Conservation (phyloP, 768 basidiomycete genomes). For the Nidularia sp. region DNA sequence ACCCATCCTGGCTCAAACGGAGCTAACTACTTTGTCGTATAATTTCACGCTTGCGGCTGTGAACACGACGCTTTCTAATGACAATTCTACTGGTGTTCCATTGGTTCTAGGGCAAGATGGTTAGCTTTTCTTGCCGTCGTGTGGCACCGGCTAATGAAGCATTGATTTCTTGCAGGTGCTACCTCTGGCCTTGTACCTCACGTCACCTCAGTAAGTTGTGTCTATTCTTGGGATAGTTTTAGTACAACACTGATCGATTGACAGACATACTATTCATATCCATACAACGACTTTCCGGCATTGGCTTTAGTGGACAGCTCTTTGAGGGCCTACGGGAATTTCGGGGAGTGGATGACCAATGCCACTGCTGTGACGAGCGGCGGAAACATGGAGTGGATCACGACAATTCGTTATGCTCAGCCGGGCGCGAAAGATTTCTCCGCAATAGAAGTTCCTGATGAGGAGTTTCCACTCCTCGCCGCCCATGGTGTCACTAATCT, state of each 20-base stretch:
- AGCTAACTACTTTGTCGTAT: conserved; percentile 14
- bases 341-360: conserved; percentile 32
- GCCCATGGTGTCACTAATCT: conserved; percentile 22
- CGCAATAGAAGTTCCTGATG: conserved; percentile 14
- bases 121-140: conserved; percentile 5
- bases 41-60: conserved; percentile 44
- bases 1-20: neutral
- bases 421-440: conserved; percentile 32
- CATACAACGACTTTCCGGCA: conserved; percentile 42
- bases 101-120: conserved; percentile 40
- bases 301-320: conserved; percentile 32
- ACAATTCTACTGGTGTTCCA: conserved; percentile 40
- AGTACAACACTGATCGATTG: neutral
- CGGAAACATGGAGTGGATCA: conserved; percentile 28
- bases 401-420: conserved; percentile 22
- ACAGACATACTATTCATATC: conserved; percentile 46
- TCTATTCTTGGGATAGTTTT: neutral
- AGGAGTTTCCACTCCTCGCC: conserved; percentile 21
- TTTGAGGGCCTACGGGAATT: conserved; percentile 29
- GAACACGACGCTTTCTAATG: conserved; percentile 35
- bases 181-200: conserved; percentile 32
- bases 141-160: too few relatives aligned
- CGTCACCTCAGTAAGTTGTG: conserved; percentile 36
- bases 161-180: conserved; percentile 17
- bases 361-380: conserved; percentile 28